Base-by-base conservation (phyloP, 2,329 filamentous ascomycete species). In the Stachybotrys echinatus region DNA sequence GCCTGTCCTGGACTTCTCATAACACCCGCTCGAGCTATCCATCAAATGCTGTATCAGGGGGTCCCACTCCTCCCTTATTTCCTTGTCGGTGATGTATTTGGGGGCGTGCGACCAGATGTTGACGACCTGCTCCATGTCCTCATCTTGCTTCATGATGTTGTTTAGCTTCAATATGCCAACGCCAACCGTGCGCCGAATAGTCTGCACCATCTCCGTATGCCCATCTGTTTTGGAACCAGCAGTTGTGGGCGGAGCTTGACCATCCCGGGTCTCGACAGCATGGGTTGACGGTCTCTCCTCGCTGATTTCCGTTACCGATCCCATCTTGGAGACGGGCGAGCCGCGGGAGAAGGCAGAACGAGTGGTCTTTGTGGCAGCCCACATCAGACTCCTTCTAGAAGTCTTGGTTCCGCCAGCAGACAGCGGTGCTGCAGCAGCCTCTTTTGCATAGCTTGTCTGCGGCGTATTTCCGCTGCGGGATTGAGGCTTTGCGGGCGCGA, bases 91-190 rank as follows among this genome's bases (percentile, higher is more conserved):
- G 5, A 70, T 69, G 18, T 74, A 73, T 34, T 71, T 76, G 22
- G 78, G 63, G 3, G 77, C 73, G 1, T 87, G 81, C 1, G 87
- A 78, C 89, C 89, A 96, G 38, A 96, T 81, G 34, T 79, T 84
- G 49, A 96, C 74, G 2, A 88, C 78, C 52, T 90, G 86, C 61
- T 95, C 90, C 5, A 81, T 71, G 60, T 92, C 87, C 47, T 85
- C 83, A 6, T 78, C 74, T 53, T 86, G 80, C 61, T 85, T 87
- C 71, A 94, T 80, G 48, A 94, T 73, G 2, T 81, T 72, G 57
- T 90, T 92, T 43, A 96, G 74, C 56, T 87, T 87, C 42, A 95
- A 64, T 5, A 91, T 79, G 5, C 90, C 92, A 23, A 94, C 78
- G 1, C 89, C 92, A 17, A 94, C 77, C 1, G 83, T 85, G 42